A percentile compares a stretch with the other conserved stretches of the same genome.
Conservation (phyloP, 2,329 filamentous ascomycete species). For the Colletotrichum higginsianum region DNA sequence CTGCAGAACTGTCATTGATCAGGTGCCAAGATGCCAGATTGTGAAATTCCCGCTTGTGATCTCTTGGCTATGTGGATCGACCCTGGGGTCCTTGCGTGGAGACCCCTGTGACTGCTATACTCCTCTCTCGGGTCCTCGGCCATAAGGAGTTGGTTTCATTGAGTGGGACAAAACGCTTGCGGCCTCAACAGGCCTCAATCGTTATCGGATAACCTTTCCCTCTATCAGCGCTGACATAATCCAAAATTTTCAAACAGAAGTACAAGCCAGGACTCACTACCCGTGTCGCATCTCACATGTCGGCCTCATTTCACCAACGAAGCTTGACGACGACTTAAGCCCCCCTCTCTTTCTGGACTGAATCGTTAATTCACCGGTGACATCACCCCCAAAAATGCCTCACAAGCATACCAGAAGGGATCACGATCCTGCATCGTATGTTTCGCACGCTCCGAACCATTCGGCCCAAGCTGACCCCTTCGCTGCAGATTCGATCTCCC, state of each 20-base stretch:
- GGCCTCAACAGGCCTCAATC: background rate
- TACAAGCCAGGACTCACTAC: background rate
- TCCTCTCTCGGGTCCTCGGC: no score
- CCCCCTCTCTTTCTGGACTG: background rate
- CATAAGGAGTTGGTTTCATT: conserved; percentile 9
- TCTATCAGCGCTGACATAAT: conserved; percentile 30
- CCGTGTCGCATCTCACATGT: background rate
- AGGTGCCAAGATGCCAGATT: conserved; percentile 41
- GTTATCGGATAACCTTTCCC: conserved; percentile 26
- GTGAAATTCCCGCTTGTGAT: conserved; percentile 37
- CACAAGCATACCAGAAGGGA: conserved; percentile 86
- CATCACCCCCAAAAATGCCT: conserved; percentile 71
- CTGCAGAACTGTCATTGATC: conserved; percentile 32
- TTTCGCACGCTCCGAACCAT: conserved; percentile 22
- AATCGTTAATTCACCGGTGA: background rate
- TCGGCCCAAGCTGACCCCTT: conserved; percentile 27
- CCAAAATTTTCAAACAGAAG: conserved; percentile 20
- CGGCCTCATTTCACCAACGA: conserved; percentile 6
- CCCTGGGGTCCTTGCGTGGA: conserved; percentile 8
- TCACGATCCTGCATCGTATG: conserved; percentile 69
- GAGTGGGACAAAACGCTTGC: background rate
- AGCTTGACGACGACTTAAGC: background rate
- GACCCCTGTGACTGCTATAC: conserved; percentile 9
- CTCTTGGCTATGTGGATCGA: conserved; percentile 32
- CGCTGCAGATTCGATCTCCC: conserved; percentile 65